Percentiles rank a stretch among this genome's conserved stretches.
These are phyloP conservation scores for Trichophyton simii DNA, from an alignment of 2,329 filamentous ascomycete genomes.

Conservation along the genomic window DNA sequence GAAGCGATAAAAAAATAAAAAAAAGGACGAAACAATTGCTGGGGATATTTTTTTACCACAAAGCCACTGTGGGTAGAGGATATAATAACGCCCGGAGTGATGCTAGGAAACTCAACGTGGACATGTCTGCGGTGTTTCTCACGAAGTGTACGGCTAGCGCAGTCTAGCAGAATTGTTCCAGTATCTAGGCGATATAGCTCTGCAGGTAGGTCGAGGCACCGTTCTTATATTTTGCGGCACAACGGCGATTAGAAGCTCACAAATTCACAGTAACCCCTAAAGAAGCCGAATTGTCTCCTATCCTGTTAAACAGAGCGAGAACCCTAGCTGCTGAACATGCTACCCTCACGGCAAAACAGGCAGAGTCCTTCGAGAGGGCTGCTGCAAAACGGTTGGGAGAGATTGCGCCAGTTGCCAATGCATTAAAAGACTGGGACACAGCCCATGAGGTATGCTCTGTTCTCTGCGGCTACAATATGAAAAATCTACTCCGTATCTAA, in stretches of 20 bases:
- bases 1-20: background rate
- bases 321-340: constrained; percentile 44
- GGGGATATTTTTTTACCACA: background rate
- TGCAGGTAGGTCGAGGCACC: background rate
- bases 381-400: constrained; percentile 48
- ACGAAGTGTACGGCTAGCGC: constrained; percentile 25
- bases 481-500: constrained; percentile 5
- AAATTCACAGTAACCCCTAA: background rate
- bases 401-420: constrained; percentile 39
- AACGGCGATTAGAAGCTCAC: background rate
- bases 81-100: constrained; percentile 16
- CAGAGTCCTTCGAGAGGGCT: constrained; percentile 42
- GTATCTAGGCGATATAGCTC: constrained; percentile 20
- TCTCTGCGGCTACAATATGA: background rate
- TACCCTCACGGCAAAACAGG: constrained; percentile 40
- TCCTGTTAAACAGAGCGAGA: constrained; percentile 45
- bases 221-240: background rate
- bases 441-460: constrained; percentile 39
- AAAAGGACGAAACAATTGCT: background rate
- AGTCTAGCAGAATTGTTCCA: constrained; percentile 18
- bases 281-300: constrained; percentile 35
- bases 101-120: constrained; percentile 31
- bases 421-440: constrained; percentile 46
- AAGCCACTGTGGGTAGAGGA: no score
- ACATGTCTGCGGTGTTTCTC: constrained; percentile 38